Base-by-base conservation (phyloP, 129 eudicot genomes). In the Oenanthe sinensis region DNA sequence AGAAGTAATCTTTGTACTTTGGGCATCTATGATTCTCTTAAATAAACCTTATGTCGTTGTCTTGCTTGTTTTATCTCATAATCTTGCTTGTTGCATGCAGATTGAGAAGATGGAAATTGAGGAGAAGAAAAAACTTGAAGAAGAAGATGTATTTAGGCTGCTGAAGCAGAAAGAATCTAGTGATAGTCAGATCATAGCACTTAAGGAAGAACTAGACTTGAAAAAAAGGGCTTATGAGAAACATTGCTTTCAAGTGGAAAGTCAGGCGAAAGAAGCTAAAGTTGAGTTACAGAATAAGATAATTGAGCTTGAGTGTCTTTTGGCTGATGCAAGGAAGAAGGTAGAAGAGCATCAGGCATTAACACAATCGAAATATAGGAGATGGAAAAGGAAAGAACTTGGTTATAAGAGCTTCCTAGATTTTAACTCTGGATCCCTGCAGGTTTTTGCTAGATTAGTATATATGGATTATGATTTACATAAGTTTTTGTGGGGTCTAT, bases 331-430 rank as follows among this genome's bases (percentile, higher is more conserved):
- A 77, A 85, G 79, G 72, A 91, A 87, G 74, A 90, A 86, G 81
- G 91, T 87, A 65, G 82, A 90, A 81, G 93, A 90, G 78, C 89
- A 88, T 75, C 93, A 92, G 85, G 88, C 84, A 8, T 85, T 78
- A 49, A 50, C 88, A 14, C 90, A 90, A 85, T 88, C 96, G 3
- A 90, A 92, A 77, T 87, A 67, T 70, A 60, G 60, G 55, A 76
- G 83, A 81, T 90, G 91, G 96, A 90, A 84, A 80, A 87, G 82
- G 82, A 92, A 87, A 84, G 96, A 92, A 78, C 88, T 77, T 37
- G 85, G 88, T 6, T 88, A 88, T 89, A 88, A 71, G 67, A 81
- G 77, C 79, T 87, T 88, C 80, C 84, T 88, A 77, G 93, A 90
- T 83, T 88, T 87, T 79, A 93, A 92, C 54, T 69, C 48, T 42